phyloP scores from a whole-genome alignment of 257 asterid genomes.

The Plantago ovata region DNA sequence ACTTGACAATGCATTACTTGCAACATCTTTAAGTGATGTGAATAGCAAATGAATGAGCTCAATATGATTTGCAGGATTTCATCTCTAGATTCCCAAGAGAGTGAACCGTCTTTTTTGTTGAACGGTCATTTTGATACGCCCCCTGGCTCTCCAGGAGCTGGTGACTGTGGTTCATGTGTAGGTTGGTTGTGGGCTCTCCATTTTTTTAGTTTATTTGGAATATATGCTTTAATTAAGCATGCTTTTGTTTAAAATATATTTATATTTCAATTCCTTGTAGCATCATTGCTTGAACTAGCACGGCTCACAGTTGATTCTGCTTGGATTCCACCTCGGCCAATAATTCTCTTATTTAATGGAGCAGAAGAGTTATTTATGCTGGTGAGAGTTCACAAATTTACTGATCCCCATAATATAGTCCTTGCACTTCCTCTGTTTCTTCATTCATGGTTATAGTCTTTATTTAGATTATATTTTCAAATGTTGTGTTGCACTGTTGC shows the following conservation, averaged over 20 bases:
- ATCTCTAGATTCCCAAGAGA: constrained; percentile 57
- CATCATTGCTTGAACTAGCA: constrained; percentile 89
- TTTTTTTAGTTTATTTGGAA: constrained; percentile 5
- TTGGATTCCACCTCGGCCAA: constrained; percentile 89
- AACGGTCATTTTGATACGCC: constrained; percentile 92
- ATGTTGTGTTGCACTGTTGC: not conserved
- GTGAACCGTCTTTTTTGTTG: constrained; percentile 76
- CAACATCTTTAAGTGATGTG: no score
- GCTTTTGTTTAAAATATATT: constrained; percentile 2
- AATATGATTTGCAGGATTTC: constrained; percentile 63
- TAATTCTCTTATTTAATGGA: constrained; percentile 92
- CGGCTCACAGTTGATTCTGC: constrained; percentile 81
- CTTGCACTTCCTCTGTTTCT: constrained; percentile 12
- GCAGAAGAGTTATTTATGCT: constrained; percentile 97
- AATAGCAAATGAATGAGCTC: constrained; percentile 14
- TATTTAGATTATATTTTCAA: constrained; percentile 9
- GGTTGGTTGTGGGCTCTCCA: constrained; percentile 49
- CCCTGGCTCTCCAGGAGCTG: constrained; percentile 98
- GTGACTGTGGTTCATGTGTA: constrained; percentile 98
- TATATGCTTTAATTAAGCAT: constrained; percentile 13
- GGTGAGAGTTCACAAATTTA: constrained; percentile 50
- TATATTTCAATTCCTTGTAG: constrained; percentile 40
- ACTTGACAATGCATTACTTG: no score
- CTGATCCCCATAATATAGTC: constrained; percentile 3
- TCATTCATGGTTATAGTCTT: constrained; percentile 4